Evolutionary conservation across 352 stramenopile genomes (phyloP).

Genomic region (Phytophthora sp.): DNA sequence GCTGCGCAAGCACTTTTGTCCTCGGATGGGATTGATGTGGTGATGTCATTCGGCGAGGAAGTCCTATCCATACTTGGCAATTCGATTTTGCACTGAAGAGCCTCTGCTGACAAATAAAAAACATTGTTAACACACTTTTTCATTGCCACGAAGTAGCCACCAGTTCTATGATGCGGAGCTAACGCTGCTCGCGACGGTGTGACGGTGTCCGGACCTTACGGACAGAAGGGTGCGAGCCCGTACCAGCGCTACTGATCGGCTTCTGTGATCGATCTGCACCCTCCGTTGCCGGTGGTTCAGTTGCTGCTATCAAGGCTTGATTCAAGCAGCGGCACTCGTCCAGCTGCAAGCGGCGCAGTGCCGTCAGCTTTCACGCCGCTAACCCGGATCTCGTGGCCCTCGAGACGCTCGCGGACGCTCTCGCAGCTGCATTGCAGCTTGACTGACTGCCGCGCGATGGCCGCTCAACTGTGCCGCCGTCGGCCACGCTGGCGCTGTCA

Average conservation of each 20-base stretch:
- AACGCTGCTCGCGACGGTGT: too few species aligned
- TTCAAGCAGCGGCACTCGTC: not conserved
- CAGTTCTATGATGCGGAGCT: too few species aligned
- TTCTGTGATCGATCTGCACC: too few species aligned
- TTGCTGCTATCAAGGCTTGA: not conserved
- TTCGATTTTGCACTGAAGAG: not conserved
- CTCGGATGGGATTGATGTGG: slow-evolving; percentile 26
- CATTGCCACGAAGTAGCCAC: too few species aligned
- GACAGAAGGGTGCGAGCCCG: too few species aligned
- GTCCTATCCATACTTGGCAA: not conserved
- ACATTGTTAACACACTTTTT: too few species aligned
- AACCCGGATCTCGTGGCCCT: slow-evolving; percentile 2
- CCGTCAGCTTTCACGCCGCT: not conserved
- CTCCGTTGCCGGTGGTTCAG: slow-evolving; percentile 1
- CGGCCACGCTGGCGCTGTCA: too few species aligned
- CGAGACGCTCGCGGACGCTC: not conserved
- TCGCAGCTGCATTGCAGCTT: slow-evolving; percentile 8
- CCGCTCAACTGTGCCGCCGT: too few species aligned
- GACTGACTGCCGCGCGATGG: too few species aligned
- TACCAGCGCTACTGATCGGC: too few species aligned
- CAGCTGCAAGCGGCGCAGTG: not conserved
- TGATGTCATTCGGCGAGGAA: slow-evolving; percentile 3
- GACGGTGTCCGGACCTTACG: too few species aligned
- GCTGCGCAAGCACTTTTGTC: slow-evolving; percentile 5
- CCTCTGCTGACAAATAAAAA: too few species aligned